Evolutionary conservation across 1,284 basidiomycete genomes (phyloP), one percentile per base, ranked within the genome.

Genomic region (Melampsora abietis-canadensis): DNA sequence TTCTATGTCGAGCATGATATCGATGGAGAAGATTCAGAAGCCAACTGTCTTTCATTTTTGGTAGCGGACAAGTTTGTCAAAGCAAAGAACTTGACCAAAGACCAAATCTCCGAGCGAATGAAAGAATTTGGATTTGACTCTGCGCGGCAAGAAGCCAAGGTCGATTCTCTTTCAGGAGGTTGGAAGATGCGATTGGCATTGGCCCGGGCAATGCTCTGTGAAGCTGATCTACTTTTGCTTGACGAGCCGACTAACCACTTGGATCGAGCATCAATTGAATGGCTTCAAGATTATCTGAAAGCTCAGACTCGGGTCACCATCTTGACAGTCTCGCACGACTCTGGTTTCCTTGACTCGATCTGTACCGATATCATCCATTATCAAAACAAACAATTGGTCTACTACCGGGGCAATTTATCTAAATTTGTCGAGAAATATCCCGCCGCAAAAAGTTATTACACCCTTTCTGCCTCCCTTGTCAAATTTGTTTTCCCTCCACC

Each of bases 331-430:
- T 96, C 93, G 84, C 95, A 98, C 86, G 95, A 98, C 85, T 96
- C 94, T 79, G 90, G 92, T 81, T 98, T 98, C 86, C 85, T 98
- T 79, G 95, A 98, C 85, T 91, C 92, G 83, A 88, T 98, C 76
- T 97, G 94, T 78, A 94, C 95, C 78, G 95, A 98, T 83, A 94
- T 98, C 80, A 92, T 98, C 78, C 95, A 98, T 85, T 98, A 98
- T 85, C 94, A 98, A 84, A 84, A 85, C 79, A 98, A 98, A 86
- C 81, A 91, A 89, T 88, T 98, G 78, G 92, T 89, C 68, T 97
- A 95, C 85, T 98, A 98, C 84, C 89, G 88, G 69, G 95, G 95
- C 76, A 97, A 97, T 83, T 87, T 98, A 48, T 92, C 92, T 72
- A 85, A 87, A 69, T 98, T 98, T 82, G 95, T 98, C 76, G 89